A percentile compares a stretch with the other conserved stretches of the same genome.
These are phyloP conservation scores for Ceratocystiopsis minuta DNA, from an alignment of 2,329 filamentous ascomycete species.

Conservation along the genomic window DNA sequence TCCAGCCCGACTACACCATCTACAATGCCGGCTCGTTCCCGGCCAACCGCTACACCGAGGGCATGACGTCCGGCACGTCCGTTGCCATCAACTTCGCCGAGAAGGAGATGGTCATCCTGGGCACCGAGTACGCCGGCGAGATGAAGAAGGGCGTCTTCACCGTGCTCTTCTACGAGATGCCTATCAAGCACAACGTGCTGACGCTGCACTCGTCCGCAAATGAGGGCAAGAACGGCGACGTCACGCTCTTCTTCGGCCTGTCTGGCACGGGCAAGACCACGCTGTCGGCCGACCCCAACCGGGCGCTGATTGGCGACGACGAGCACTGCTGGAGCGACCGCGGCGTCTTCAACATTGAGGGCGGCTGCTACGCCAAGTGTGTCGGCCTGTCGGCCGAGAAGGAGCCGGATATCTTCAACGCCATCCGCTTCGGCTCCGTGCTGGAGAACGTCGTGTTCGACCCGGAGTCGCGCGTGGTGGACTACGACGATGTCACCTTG, in stretches of 20 bases:
- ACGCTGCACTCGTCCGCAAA: conserved; percentile 98
- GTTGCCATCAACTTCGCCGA: conserved; percentile 98
- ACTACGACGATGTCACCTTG: conserved; percentile 88
- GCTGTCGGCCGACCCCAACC: conserved; percentile 89
- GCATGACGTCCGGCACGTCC: conserved; percentile 96
- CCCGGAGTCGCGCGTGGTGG: conserved; percentile 69
- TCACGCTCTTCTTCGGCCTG: conserved; percentile 97
- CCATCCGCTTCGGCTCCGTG: conserved; percentile 92
- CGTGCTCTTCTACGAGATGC: conserved; percentile 99
- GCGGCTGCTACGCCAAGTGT: conserved; percentile 98
- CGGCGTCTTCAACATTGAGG: conserved; percentile 99
- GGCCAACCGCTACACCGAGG: conserved; percentile 91
- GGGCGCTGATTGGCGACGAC: conserved; percentile 89
- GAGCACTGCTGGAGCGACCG: conserved; percentile 99
- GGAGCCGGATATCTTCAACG: conserved; percentile 93
- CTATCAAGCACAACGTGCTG: conserved; percentile 96
- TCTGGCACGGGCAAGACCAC: conserved; percentile 99
- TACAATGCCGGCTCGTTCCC: conserved; percentile 99
- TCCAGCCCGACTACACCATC: conserved; percentile 98
- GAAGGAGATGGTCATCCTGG: conserved; percentile 99
- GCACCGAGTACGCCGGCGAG: conserved; percentile 94
- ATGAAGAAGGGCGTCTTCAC: conserved; percentile 99
- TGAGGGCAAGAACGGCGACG: conserved; percentile 84
- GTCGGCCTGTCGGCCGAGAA: conserved; percentile 96
- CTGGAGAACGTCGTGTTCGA: conserved; percentile 98